Conservation (phyloP, 73 alveolate species). For the Tetrahymena malaccensis region DNA sequence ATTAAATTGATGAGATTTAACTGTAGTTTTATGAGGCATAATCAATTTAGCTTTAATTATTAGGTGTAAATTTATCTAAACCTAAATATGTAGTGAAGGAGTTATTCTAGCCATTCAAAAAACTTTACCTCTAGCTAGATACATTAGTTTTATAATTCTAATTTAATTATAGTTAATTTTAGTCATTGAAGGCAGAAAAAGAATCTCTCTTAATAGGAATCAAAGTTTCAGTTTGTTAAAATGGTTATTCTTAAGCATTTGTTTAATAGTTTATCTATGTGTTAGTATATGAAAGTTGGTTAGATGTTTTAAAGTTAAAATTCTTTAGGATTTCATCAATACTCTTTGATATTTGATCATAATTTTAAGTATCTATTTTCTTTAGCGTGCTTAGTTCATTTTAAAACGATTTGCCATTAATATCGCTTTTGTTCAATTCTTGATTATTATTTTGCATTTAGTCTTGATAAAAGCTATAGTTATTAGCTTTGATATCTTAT, state of each 20-base stretch:
- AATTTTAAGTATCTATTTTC: neutral
- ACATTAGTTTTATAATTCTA: neutral
- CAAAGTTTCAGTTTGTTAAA: neutral
- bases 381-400: neutral
- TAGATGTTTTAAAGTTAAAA: neutral
- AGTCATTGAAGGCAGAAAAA: neutral
- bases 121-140: neutral
- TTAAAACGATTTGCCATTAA: neutral
- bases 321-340: neutral
- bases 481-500: neutral
- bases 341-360: neutral
- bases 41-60: neutral
- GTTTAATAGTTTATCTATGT: neutral
- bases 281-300: neutral
- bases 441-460: too few relatives aligned
- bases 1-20: neutral
- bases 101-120: neutral
- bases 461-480: neutral
- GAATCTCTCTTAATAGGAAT: neutral
- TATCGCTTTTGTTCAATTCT: neutral
- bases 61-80: neutral
- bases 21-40: neutral
- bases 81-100: neutral
- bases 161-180: too few relatives aligned
- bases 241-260: neutral